These are phyloP conservation scores for Salvia miltiorrhiza DNA, from an alignment of 257 asterid genomes.

Conservation along the genomic window DNA sequence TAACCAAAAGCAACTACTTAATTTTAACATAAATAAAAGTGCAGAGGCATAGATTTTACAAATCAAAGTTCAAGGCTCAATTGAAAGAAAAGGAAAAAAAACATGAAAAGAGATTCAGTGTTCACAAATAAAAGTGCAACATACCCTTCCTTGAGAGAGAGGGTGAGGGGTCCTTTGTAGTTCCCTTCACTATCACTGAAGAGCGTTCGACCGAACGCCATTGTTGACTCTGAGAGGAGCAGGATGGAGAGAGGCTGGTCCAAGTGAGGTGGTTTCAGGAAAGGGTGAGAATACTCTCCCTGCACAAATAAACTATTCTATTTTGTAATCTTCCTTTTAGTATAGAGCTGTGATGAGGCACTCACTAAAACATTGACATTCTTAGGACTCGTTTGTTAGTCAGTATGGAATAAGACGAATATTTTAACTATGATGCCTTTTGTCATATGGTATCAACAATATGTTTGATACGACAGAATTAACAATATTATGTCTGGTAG, in stretches of 20 bases:
- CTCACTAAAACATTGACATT: neutral
- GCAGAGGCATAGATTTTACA: no score
- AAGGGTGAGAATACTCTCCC: conserved; percentile 97
- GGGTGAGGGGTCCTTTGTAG: conserved; percentile 79
- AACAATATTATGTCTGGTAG: neutral
- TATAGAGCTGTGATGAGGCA: neutral
- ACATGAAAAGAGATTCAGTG: no score
- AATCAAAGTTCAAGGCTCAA: no score
- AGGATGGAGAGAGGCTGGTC: conserved; percentile 87
- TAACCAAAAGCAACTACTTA: no score
- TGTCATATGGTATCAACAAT: no score
- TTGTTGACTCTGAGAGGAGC: conserved; percentile 77
- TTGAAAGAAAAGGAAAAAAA: no score
- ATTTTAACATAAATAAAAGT: no score
- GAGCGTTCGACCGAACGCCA: conserved; percentile 95
- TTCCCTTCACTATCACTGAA: conserved; percentile 71
- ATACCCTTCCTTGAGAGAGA: conserved; percentile 84
- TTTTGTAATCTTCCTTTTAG: neutral
- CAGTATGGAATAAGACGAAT: no score
- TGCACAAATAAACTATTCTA: conserved; percentile 19
- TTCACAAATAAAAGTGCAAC: neutral
- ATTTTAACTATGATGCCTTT: no score
- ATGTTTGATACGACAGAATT: no score
- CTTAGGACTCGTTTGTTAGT: no score
- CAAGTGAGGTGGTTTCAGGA: conserved; percentile 92